Conservation (phyloP, 139 green algal species). For the Pleodorina starrii region DNA sequence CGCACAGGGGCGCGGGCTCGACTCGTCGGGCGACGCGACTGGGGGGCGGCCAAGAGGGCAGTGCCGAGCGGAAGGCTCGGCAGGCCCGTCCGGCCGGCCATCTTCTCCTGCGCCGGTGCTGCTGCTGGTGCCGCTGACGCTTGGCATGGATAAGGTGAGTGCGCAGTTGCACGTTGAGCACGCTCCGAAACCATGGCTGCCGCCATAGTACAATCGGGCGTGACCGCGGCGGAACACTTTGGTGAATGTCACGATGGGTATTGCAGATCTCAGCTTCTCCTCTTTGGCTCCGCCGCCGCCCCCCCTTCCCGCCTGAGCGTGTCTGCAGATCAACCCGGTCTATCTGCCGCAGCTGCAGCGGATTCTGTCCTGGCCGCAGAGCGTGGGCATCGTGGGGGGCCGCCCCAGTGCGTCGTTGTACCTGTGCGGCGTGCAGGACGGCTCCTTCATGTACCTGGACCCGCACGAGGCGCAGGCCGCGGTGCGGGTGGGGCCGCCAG, state of each 20-base stretch:
- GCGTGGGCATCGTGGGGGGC: slow-evolving; percentile 92
- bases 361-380: slow-evolving; percentile 85
- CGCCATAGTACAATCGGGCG: no score
- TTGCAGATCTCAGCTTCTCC: no score
- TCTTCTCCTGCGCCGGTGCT: slow-evolving; percentile 60
- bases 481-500: neutral
- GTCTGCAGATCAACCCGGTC: slow-evolving; percentile 78
- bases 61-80: neutral
- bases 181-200: no score
- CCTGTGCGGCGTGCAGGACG: slow-evolving; percentile 78
- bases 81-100: neutral
- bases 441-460: slow-evolving; percentile 85
- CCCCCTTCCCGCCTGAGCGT: no score
- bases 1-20: neutral
- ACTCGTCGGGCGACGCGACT: neutral
- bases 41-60: neutral
- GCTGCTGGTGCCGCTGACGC: slow-evolving; percentile 87
- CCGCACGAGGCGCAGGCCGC: slow-evolving; percentile 81
- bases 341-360: slow-evolving; percentile 87
- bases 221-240: no score
- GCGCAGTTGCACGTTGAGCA: neutral
- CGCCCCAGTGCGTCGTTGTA: slow-evolving; percentile 87
- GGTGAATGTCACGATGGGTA: no score
- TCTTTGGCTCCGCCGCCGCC: no score
- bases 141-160: slow-evolving; percentile 85